These are phyloP conservation scores for Neurospora tetrasperma DNA, from an alignment of 495 filamentous ascomycete species.

Conservation along the genomic window DNA sequence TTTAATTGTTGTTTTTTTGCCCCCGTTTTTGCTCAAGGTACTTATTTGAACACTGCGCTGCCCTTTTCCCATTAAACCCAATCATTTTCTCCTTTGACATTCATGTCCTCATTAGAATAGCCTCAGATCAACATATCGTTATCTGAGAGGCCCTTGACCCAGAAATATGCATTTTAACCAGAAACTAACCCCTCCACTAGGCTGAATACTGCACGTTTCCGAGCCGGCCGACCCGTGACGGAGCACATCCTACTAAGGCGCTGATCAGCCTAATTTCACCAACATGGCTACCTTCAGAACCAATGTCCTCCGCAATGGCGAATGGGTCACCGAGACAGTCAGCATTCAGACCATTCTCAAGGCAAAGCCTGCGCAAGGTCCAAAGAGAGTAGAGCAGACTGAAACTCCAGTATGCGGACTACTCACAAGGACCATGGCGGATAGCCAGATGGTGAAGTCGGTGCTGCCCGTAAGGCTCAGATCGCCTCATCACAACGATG, in stretches of 20 bases:
- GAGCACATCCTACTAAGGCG: background rate
- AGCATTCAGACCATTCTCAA: conserved; percentile 33
- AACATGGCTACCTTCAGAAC: conserved; percentile 36
- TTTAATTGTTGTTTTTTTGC: background rate
- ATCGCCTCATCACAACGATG: conserved; percentile 61
- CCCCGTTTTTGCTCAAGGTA: background rate
- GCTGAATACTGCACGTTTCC: background rate
- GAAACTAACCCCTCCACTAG: background rate
- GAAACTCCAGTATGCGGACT: conserved; percentile 51
- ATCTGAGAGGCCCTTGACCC: background rate
- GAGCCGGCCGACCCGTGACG: background rate
- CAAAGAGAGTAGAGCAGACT: conserved; percentile 13
- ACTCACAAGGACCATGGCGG: conserved; percentile 64
- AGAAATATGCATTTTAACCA: background rate
- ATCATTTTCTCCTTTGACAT: background rate
- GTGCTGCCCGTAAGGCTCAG: conserved; percentile 74
- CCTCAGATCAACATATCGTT: background rate
- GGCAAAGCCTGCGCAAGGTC: conserved; percentile 17
- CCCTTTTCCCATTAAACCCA: background rate
- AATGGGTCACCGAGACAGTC: conserved; percentile 45
- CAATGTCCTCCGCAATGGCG: conserved; percentile 44
- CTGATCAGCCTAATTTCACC: background rate
- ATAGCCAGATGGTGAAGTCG: conserved; percentile 64
- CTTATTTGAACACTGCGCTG: background rate
- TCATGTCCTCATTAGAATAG: background rate